Conservation (phyloP, 306 rosid genomes). For the Trifolium dubium region DNA sequence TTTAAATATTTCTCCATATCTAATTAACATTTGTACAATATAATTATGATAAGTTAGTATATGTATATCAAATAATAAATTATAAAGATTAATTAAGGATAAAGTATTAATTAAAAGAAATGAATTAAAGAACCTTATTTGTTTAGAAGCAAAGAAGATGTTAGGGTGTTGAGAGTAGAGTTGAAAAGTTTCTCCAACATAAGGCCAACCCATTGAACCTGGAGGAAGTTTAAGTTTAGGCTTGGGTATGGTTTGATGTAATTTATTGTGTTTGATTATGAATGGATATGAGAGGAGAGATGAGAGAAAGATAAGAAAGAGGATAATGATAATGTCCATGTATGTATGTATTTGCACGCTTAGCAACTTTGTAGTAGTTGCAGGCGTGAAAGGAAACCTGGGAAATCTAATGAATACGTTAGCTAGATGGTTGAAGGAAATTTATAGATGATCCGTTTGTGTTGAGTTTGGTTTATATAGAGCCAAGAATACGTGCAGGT, state of each 20-base stretch:
- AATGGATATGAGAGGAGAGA: slow-evolving; percentile 42
- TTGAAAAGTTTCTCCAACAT: slow-evolving; percentile 74
- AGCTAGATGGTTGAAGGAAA: not conserved
- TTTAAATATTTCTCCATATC: slow-evolving; percentile 87
- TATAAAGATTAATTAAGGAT: not conserved
- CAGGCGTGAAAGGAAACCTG: slow-evolving; percentile 17
- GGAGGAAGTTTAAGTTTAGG: slow-evolving; percentile 86
- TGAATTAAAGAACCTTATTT: slow-evolving; percentile 56
- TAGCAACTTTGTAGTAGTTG: slow-evolving; percentile 16
- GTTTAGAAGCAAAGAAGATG: slow-evolving; percentile 72
- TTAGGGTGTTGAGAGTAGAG: slow-evolving; percentile 85
- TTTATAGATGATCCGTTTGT: not conserved
- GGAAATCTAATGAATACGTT: not conserved
- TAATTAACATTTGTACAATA: slow-evolving; percentile 22
- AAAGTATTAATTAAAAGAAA: not conserved
- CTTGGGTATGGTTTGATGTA: slow-evolving; percentile 22
- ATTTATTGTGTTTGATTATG: slow-evolving; percentile 42
- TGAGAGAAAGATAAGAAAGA: slow-evolving; percentile 51
- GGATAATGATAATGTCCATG: slow-evolving; percentile 60
- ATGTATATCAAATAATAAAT: not conserved
- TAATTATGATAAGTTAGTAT: not conserved
- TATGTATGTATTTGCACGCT: slow-evolving; percentile 32
- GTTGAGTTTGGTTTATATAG: not conserved
- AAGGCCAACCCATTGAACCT: slow-evolving; percentile 94
- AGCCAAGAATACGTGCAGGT: not conserved